Base-by-base conservation (phyloP, 176 grass and related monocot genomes). In the Musa itinerans region DNA sequence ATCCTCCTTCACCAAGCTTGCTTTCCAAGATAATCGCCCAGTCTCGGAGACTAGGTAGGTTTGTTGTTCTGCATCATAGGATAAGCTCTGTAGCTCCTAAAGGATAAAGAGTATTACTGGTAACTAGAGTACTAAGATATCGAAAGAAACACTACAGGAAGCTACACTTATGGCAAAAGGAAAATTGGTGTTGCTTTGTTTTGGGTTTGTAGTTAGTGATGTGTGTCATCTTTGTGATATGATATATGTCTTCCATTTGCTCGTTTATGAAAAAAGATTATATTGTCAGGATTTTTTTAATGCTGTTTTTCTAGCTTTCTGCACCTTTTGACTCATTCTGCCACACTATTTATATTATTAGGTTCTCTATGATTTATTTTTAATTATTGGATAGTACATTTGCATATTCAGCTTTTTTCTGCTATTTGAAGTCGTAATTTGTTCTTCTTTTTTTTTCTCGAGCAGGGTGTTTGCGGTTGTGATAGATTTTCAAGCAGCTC, bases 381-480 rank as follows among this genome's bases (percentile, higher is more conserved):
- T 24, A 65, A 15, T 29, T 20, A 62, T 2, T 27, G 3, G 34
- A 43, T 43, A 6, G 34, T 43, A 43, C 34, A 43, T 43, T 43
- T 43, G 4, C 12, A 20, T 65, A 2, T 20, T 2, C 23, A 26
- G 23, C 9, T 65, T 27, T 1, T 65, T 65, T 8, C 26, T 24
- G 62, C 24, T 26, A 65, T 65, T 11, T 13, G 26, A 65, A 27
- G 24, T 24, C 3, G 0, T 9, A 20, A 3, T 61, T 13, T 23
- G 24, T 14, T 26, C 11, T 6, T 65, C 29, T 25, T 0, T 20
- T 9, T 62, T 10, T 26, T 26, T 14, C 13, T 65, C 4, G 21
- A 65, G 24, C 73, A 75, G 73, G 73, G 73, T 62, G 73, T 75
- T 8, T 75, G 73, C 13, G 73, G 73, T 62, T 55, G 54, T n/a